Percentiles rank a stretch among this genome's conserved stretches.
These are phyloP conservation scores for Pseudogymnoascus sp. DNA, from an alignment of 2,329 filamentous ascomycete species.

Conservation along the genomic window DNA sequence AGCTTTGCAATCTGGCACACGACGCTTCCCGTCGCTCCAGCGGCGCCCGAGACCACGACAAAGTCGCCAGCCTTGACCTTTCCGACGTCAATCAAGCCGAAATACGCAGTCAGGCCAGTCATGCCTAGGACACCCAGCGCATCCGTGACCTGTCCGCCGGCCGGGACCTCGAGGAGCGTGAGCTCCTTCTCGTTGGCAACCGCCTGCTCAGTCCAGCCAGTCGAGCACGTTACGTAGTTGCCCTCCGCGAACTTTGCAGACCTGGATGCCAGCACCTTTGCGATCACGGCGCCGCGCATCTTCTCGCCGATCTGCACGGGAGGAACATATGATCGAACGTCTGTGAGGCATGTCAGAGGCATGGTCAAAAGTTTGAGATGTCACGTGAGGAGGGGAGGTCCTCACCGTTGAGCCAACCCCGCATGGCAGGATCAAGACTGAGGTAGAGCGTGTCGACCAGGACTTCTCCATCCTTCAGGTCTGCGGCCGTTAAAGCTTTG, in stretches of 20 bases:
- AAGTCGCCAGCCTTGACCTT: conserved; percentile 61
- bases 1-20: conserved; percentile 73
- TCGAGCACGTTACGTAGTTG: conserved; percentile 44
- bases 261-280: conserved; percentile 53
- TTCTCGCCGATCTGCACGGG: conserved; percentile 58
- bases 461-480: conserved; percentile 56
- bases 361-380: conserved; percentile 3
- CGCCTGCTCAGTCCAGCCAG: conserved; percentile 60
- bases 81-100: conserved; percentile 61
- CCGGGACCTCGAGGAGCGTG: conserved; percentile 33
- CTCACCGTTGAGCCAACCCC: conserved; percentile 57
- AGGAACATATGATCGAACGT: conserved; percentile 53
- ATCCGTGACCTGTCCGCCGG: conserved; percentile 42
- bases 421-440: conserved; percentile 68
- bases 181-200: conserved; percentile 46
- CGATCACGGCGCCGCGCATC: conserved; percentile 57
- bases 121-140: conserved; percentile 51
- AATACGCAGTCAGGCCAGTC: conserved; percentile 54
- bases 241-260: conserved; percentile 46
- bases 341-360: conserved; percentile 18
- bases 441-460: conserved; percentile 54
- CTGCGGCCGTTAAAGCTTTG: conserved; percentile 35
- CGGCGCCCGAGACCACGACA: conserved; percentile 69
- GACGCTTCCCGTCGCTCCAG: conserved; percentile 68
- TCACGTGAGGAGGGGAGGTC: conserved; percentile 12